Conservation (phyloP, 345 rosid genomes). For the Psidium guajava region DNA sequence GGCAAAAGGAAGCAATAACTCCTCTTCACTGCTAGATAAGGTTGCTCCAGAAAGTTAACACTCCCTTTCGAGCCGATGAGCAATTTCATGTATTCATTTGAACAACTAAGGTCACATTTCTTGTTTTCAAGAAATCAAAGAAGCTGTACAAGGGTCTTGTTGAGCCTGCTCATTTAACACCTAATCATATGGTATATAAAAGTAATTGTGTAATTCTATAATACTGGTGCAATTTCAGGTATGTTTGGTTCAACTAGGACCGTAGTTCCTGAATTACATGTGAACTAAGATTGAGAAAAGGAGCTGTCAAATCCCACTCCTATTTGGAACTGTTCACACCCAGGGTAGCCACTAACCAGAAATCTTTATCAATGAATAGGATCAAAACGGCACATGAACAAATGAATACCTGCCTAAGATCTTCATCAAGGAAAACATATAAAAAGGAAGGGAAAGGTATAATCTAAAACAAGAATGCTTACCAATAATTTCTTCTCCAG, state of each 20-base stretch:
- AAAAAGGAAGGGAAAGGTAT: background rate
- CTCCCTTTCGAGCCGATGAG: background rate
- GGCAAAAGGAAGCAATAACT: background rate
- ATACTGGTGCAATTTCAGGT: background rate
- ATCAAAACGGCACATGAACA: background rate
- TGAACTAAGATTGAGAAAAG: background rate
- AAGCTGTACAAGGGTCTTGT: background rate
- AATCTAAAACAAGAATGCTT: conserved; percentile 4
- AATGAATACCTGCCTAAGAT: background rate
- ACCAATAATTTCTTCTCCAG: conserved; percentile 56
- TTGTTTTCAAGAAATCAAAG: background rate
- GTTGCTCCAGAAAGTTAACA: background rate
- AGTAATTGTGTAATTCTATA: background rate
- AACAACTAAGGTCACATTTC: background rate
- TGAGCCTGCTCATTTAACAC: background rate
- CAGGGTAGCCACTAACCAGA: background rate
- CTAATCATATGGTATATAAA: background rate
- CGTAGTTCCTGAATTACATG: background rate
- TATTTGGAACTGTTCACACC: background rate
- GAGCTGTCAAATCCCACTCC: background rate
- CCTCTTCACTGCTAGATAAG: background rate
- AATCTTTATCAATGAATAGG: background rate
- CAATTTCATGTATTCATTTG: background rate
- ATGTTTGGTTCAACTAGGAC: background rate
- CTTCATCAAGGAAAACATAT: background rate